phyloP scores from a whole-genome alignment of 2,329 filamentous ascomycete species.

The Ceratocystis eucalypticola region DNA sequence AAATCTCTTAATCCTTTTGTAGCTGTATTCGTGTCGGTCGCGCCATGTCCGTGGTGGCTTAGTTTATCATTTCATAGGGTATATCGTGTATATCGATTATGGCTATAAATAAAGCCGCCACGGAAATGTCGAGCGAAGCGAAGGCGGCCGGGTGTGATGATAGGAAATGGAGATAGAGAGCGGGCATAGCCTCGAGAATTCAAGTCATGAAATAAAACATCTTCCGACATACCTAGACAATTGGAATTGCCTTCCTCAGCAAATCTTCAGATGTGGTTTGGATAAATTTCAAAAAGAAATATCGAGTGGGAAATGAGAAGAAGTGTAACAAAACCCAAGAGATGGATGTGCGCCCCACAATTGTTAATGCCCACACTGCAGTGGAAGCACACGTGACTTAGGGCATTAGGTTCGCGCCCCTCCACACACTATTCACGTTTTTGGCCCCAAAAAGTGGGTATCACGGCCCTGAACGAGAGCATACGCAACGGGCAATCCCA shows the following conservation, averaged over 20 bases:
- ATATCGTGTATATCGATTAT: background rate
- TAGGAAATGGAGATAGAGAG: background rate
- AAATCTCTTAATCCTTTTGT: background rate
- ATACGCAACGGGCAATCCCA: constrained; percentile 6
- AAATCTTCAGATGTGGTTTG: constrained; percentile 40
- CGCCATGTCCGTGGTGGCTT: background rate
- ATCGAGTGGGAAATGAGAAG: background rate
- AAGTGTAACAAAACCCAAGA: constrained; percentile 21
- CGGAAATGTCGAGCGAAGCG: constrained; percentile 10
- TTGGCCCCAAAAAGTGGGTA: constrained; percentile 5
- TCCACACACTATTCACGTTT: constrained; percentile 14
- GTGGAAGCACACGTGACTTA: constrained; percentile 17
- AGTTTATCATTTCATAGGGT: background rate
- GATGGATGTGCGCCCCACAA: constrained; percentile 22
- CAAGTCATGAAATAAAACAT: constrained; percentile 28
- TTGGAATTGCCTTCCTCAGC: constrained; percentile 50
- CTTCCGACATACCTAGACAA: constrained; percentile 51
- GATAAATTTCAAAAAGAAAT: constrained; percentile 26
- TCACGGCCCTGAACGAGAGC: constrained; percentile 5
- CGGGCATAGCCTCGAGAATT: constrained; percentile 9
- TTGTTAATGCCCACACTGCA: constrained; percentile 14
- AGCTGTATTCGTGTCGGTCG: background rate
- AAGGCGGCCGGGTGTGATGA: constrained; percentile 14
- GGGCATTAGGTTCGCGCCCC: constrained; percentile 20
- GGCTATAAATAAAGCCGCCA: background rate